Conservation (phyloP, 83 land plant species). For the Isoetes engelmannii region DNA sequence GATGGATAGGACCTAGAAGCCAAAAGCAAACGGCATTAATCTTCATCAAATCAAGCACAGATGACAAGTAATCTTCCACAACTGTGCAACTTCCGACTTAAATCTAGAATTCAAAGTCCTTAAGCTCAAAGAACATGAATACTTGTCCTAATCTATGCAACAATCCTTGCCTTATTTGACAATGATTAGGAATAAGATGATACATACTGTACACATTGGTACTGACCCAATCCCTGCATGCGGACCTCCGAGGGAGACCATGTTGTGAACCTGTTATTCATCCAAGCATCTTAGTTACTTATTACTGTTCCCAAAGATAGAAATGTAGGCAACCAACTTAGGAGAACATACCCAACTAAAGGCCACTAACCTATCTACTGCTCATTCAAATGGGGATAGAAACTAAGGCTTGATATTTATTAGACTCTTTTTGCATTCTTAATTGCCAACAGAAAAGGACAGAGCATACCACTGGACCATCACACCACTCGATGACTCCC, state of each 20-base stretch:
- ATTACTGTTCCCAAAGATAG: too few species aligned
- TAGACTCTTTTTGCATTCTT: slow-evolving; percentile 8
- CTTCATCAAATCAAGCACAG: too few species aligned
- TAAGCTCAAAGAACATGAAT: too few species aligned
- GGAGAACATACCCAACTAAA: too few species aligned
- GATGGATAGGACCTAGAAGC: slow-evolving; percentile 49
- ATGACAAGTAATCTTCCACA: too few species aligned
- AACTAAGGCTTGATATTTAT: neutral
- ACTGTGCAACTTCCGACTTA: neutral
- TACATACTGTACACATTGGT: slow-evolving; percentile 78
- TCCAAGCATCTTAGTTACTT: too few species aligned
- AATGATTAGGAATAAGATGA: slow-evolving; percentile 1
- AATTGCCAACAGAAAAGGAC: slow-evolving; percentile 17
- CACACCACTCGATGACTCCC: slow-evolving; percentile 60
- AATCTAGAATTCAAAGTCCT: slow-evolving; percentile 4
- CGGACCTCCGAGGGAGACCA: slow-evolving; percentile 82
- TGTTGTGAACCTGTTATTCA: slow-evolving; percentile 62
- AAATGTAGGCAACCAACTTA: too few species aligned
- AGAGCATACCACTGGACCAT: slow-evolving; percentile 20
- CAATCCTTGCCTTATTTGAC: neutral
- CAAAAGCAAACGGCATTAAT: neutral
- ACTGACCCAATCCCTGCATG: slow-evolving; percentile 95
- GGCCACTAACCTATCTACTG: too few species aligned
- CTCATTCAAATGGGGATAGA: too few species aligned
- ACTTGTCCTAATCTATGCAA: too few species aligned